Conservation (phyloP, 371 early-diverging fungal genomes). For the Mucor lusitanicus region DNA sequence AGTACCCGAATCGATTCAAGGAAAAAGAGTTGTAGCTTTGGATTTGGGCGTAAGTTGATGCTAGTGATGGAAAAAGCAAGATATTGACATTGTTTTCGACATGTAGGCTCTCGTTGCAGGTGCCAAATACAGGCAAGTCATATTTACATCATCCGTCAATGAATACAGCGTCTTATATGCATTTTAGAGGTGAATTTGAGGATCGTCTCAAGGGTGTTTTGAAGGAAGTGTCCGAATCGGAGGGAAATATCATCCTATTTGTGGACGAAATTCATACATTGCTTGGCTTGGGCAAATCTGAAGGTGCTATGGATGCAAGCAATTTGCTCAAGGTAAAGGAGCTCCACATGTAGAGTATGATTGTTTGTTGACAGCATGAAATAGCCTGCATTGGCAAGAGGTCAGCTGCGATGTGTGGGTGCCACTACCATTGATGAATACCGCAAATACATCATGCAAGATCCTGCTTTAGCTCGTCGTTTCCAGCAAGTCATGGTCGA, state of each 20-base stretch:
- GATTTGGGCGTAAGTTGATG: conserved; percentile 66
- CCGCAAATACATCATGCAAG: conserved; percentile 81
- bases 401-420: conserved; percentile 81
- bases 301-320: conserved; percentile 77
- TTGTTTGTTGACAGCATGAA: background rate
- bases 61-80: too few species aligned
- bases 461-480: conserved; percentile 86
- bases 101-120: conserved; percentile 75
- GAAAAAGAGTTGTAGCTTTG: conserved; percentile 74
- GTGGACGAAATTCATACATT: conserved; percentile 88
- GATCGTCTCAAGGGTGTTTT: conserved; percentile 80
- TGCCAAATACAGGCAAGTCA: conserved; percentile 65
- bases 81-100: background rate
- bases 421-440: conserved; percentile 92
- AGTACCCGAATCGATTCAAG: conserved; percentile 76
- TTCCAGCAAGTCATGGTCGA: conserved; percentile 81
- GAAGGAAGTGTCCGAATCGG: conserved; percentile 70
- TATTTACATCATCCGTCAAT: background rate
- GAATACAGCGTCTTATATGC: background rate
- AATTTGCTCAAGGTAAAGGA: conserved; percentile 72
- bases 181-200: conserved; percentile 80
- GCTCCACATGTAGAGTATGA: too few species aligned
- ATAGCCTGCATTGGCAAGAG: conserved; percentile 81
- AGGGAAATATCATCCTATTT: conserved; percentile 79
- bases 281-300: conserved; percentile 78